phyloP scores from a whole-genome alignment of 441 rosid species.

The Francoa sonchifolia region DNA sequence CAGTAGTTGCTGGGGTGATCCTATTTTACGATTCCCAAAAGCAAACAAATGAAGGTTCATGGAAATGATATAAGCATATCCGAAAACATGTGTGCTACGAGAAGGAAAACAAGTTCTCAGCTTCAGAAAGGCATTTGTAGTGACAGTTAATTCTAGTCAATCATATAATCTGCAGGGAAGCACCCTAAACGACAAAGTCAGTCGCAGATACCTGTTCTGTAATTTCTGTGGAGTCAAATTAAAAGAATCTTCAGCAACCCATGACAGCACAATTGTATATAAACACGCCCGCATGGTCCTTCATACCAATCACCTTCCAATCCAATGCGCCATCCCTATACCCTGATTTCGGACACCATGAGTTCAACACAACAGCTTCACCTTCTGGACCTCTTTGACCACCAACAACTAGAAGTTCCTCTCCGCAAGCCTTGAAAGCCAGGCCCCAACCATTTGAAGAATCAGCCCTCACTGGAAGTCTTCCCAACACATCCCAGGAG shows the following conservation, averaged over 20 bases:
- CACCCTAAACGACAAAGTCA: slow-evolving; percentile 10
- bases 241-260: slow-evolving; percentile 32
- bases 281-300: slow-evolving; percentile 42
- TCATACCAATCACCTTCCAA: slow-evolving; percentile 45
- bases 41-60: slow-evolving; percentile 10
- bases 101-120: slow-evolving; percentile 11
- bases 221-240: slow-evolving; percentile 12
- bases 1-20: neutral
- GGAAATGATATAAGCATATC: slow-evolving; percentile 9
- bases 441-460: slow-evolving; percentile 49
- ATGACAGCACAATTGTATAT: slow-evolving; percentile 54
- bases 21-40: slow-evolving; percentile 4
- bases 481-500: slow-evolving; percentile 39
- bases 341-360: slow-evolving; percentile 43
- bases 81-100: slow-evolving; percentile 11
- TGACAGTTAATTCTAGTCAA: slow-evolving; percentile 12
- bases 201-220: slow-evolving; percentile 12
- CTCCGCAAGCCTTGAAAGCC: slow-evolving; percentile 48
- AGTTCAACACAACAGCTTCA: slow-evolving; percentile 37
- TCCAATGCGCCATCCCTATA: slow-evolving; percentile 32
- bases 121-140: slow-evolving; percentile 7
- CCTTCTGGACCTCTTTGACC: slow-evolving; percentile 43
- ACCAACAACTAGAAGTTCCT: slow-evolving; percentile 31
- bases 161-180: slow-evolving; percentile 14
- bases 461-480: slow-evolving; percentile 43